Evolutionary conservation across 371 early-diverging fungal genomes (phyloP).

Genomic region (Zychaea mexicana): DNA sequence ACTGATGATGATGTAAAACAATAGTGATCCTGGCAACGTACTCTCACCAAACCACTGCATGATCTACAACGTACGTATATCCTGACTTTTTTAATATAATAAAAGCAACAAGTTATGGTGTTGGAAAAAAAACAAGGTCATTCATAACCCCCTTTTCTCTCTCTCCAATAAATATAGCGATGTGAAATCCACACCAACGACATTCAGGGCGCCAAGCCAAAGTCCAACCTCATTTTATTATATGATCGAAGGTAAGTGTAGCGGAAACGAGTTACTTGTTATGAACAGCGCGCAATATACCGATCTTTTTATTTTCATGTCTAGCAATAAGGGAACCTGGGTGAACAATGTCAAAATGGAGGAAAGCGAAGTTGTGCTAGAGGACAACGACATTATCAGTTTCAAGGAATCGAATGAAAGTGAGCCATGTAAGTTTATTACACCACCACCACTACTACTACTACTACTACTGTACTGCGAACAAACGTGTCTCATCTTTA

Average conservation of each 20-base stretch:
- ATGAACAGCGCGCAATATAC: not conserved
- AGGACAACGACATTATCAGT: not conserved
- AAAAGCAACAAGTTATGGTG: not conserved
- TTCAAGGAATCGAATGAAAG: not conserved
- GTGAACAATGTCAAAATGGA: not conserved
- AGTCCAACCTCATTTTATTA: not conserved
- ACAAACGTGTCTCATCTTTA: no score
- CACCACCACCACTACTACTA: not conserved
- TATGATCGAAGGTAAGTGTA: conserved; percentile 3
- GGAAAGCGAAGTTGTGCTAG: not conserved
- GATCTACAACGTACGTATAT: conserved; percentile 1
- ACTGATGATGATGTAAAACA: not conserved
- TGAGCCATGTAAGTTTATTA: not conserved
- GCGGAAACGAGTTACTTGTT: not conserved
- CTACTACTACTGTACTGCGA: no score
- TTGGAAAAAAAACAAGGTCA: not conserved
- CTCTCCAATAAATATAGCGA: not conserved
- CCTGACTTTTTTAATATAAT: not conserved
- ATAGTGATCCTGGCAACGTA: not conserved
- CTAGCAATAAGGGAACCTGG: not conserved
- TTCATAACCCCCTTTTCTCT: not conserved
- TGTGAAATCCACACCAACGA: not conserved
- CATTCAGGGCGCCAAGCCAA: no score
- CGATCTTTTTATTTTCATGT: not conserved
- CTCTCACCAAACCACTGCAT: conserved; percentile 2